Base-by-base conservation (phyloP, 768 basidiomycete genomes). In the Steccherinum ochraceum region DNA sequence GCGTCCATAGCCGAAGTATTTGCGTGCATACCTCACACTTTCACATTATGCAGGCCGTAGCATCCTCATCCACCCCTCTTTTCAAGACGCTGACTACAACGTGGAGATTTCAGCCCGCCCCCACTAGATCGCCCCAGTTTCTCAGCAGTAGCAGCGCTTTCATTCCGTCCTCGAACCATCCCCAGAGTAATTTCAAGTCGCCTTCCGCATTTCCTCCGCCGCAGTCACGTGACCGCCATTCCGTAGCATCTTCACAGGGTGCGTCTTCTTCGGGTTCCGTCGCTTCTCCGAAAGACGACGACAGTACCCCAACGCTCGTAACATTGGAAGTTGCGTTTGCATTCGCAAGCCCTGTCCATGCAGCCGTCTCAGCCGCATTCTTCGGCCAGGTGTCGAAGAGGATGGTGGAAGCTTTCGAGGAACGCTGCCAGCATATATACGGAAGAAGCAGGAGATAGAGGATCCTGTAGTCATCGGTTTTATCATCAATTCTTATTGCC, bases 381-480 rank as follows among this genome's bases (percentile, higher is more conserved):
- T 90, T 97, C 63, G 87, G 87, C 7, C 83, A 88, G 62, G 84
- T 96, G 3, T 89, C 89, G 2, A 80, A 80, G 57, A 76, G 86
- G 68, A 97, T 96, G 92, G 84, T 97, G 20, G 72, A 84, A 48
- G 93, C 94, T 1, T 99, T 99, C 59, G 93, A 97, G 69, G 76
- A 85, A 56, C 78, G 93, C 23, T 95, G 92, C 65, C 42, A 74
- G 50, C 70, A 76, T 46, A 72, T 95, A 4, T 93, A 93, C 59
- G 87, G 89, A 3, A 64, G 63, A 18, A 67, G 72, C 23, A 56
- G 55, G 4, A 39, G 21, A 18, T 43, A 43, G 41, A n/a, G 41
- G 41, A 43, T 19, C 16, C 41, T 43, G 41, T n/a, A n/a, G n/a
- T n/a, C n/a, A n/a, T n/a, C n/a, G n/a, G n/a, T 5, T 43, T 43